phyloP scores from a whole-genome alignment of 2,329 filamentous ascomycete species.

The Ambrosiella beaveri region DNA sequence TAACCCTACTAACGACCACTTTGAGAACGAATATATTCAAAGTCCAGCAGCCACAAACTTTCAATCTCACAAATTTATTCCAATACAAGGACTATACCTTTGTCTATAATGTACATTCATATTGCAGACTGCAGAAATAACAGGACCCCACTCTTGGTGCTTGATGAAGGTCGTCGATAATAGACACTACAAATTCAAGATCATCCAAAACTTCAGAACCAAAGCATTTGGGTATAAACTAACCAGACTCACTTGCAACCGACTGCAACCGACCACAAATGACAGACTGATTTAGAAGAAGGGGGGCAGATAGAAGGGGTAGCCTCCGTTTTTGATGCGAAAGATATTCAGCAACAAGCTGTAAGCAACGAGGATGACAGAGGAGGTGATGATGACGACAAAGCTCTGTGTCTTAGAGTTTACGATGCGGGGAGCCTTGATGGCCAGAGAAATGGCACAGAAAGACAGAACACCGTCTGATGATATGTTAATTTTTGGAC shows the following conservation, averaged over 20 bases:
- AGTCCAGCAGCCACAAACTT: neutral
- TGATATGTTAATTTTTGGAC: slow-evolving; percentile 22
- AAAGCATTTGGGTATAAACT: too few species aligned
- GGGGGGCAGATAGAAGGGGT: slow-evolving; percentile 85
- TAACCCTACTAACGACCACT: too few species aligned
- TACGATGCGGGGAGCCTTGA: slow-evolving; percentile 80
- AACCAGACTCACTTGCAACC: too few species aligned
- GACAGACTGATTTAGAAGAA: slow-evolving; percentile 38
- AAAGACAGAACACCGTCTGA: slow-evolving; percentile 64
- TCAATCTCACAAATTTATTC: neutral
- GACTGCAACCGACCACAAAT: neutral
- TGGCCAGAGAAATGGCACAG: slow-evolving; percentile 71
- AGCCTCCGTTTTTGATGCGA: slow-evolving; percentile 83
- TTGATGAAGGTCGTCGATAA: too few species aligned
- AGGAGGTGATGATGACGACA: slow-evolving; percentile 63
- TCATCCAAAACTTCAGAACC: too few species aligned
- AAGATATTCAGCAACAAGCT: slow-evolving; percentile 91
- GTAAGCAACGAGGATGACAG: slow-evolving; percentile 65
- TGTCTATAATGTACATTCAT: neutral
- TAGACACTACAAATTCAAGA: too few species aligned
- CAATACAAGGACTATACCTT: neutral
- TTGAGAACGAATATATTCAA: too few species aligned
- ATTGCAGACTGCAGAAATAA: too few species aligned
- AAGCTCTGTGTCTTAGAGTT: slow-evolving; percentile 64
- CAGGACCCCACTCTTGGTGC: too few species aligned